Percentiles rank a stretch among this genome's conserved stretches.
phyloP scores from a whole-genome alignment of 108 stramenopile species.

The Bacterosira constricta region DNA sequence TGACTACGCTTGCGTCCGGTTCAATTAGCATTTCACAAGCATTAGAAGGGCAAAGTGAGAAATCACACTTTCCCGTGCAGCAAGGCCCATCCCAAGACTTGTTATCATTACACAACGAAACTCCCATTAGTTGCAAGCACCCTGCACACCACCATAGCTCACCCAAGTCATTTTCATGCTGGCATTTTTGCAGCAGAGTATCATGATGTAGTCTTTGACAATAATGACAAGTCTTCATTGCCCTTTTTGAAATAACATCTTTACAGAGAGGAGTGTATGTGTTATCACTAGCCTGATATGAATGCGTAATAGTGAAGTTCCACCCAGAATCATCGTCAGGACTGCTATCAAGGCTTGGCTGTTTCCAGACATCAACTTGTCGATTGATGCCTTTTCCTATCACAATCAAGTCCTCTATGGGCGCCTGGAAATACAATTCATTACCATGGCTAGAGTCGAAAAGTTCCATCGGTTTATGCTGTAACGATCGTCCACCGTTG shows the following conservation, averaged over 20 bases:
- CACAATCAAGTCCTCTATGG: slow-evolving; percentile 64
- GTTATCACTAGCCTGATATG: slow-evolving; percentile 40
- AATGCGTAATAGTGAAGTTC: slow-evolving; percentile 33
- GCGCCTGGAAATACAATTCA: slow-evolving; percentile 41
- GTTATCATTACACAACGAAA: not conserved
- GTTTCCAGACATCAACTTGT: not conserved
- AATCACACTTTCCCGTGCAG: slow-evolving; percentile 29
- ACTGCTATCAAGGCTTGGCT: not conserved
- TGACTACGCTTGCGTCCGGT: not conserved
- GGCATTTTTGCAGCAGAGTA: not conserved
- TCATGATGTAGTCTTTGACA: not conserved
- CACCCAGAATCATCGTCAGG: not conserved
- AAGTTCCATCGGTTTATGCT: slow-evolving; percentile 48
- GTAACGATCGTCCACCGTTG: slow-evolving; percentile 37
- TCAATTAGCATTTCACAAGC: not conserved
- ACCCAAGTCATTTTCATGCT: not conserved
- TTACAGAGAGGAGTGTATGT: slow-evolving; percentile 25
- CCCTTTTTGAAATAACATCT: not conserved
- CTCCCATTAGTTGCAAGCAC: not conserved
- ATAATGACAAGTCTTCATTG: not conserved
- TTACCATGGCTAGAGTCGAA: slow-evolving; percentile 29
- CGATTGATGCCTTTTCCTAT: slow-evolving; percentile 41
- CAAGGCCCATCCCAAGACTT: slow-evolving; percentile 30
- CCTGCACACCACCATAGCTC: slow-evolving; percentile 2
- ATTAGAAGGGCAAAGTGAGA: not conserved